Evolutionary conservation across 2,329 filamentous ascomycete species (phyloP).

Genomic region (Diaporthe sp.): DNA sequence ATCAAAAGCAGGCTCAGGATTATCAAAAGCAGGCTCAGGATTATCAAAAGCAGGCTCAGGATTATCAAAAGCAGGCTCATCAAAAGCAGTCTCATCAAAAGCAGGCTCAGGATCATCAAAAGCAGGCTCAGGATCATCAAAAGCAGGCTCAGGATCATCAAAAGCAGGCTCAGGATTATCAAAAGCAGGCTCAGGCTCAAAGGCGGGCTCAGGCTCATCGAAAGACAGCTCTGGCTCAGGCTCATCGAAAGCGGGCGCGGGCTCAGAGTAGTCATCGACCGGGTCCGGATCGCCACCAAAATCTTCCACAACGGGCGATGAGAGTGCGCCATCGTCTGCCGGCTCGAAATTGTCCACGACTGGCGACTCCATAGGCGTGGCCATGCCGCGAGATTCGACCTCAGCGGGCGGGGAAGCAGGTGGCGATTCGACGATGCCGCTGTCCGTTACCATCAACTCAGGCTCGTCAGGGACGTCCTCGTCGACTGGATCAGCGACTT

Average conservation of each 20-base stretch:
- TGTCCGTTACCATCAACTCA: not conserved
- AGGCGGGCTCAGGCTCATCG: not conserved
- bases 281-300: not conserved
- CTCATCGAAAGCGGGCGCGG: not conserved
- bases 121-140: too few relatives aligned
- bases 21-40: too few relatives aligned
- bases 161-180: not conserved
- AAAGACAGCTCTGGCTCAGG: too few relatives aligned
- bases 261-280: not conserved
- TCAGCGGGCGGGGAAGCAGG: not conserved
- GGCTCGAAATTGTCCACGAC: conserved; percentile 5
- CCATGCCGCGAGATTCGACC: not conserved
- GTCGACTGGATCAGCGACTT: not conserved
- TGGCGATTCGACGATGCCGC: not conserved
- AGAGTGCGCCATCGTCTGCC: not conserved
- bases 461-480: not conserved
- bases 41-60: too few relatives aligned
- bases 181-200: too few relatives aligned
- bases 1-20: not conserved
- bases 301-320: not conserved
- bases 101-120: too few relatives aligned
- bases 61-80: rapidly evolving
- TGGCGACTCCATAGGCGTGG: not conserved
- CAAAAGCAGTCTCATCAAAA: too few relatives aligned
- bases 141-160: not conserved